Evolutionary conservation across 306 rosid species (phyloP).

Genomic region (Medicago ruthenica): DNA sequence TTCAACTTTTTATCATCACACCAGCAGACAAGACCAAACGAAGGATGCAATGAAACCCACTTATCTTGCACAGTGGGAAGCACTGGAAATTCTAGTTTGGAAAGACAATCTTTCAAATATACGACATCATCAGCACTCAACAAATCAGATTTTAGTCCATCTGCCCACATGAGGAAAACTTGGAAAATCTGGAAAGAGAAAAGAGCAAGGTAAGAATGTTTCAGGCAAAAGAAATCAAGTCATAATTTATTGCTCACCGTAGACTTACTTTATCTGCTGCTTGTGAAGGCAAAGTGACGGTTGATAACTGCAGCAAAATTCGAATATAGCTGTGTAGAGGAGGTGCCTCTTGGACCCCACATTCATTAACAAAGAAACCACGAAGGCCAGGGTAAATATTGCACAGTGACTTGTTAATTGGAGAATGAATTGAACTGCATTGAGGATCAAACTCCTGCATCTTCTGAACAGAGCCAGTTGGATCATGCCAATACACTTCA

Average conservation of each 20-base stretch:
- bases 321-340: slow-evolving; percentile 75
- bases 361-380: slow-evolving; percentile 74
- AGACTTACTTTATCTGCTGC: slow-evolving; percentile 73
- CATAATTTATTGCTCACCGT: slow-evolving; percentile 10
- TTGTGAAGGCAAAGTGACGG: slow-evolving; percentile 71
- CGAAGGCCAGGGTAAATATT: slow-evolving; percentile 74
- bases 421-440: slow-evolving; percentile 49
- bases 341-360: slow-evolving; percentile 75
- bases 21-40: slow-evolving; percentile 86
- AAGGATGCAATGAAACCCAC: slow-evolving; percentile 94
- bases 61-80: slow-evolving; percentile 90
- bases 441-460: slow-evolving; percentile 52
- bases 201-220: slow-evolving; percentile 39
- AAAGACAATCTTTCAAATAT: slow-evolving; percentile 72
- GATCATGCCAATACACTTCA: slow-evolving; percentile 82
- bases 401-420: slow-evolving; percentile 62
- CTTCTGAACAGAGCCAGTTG: slow-evolving; percentile 66
- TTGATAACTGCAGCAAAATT: slow-evolving; percentile 79
- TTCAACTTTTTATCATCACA: slow-evolving; percentile 70
- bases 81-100: slow-evolving; percentile 60
- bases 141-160: slow-evolving; percentile 71
- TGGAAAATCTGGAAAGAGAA: slow-evolving; percentile 65
- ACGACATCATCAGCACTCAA: slow-evolving; percentile 61
- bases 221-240: slow-evolving; percentile 32
- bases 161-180: slow-evolving; percentile 79